Evolutionary conservation across 2,329 filamentous ascomycete species (phyloP), one percentile per base, ranked within the genome.

Genomic region (Pseudogymnoascus sp.): DNA sequence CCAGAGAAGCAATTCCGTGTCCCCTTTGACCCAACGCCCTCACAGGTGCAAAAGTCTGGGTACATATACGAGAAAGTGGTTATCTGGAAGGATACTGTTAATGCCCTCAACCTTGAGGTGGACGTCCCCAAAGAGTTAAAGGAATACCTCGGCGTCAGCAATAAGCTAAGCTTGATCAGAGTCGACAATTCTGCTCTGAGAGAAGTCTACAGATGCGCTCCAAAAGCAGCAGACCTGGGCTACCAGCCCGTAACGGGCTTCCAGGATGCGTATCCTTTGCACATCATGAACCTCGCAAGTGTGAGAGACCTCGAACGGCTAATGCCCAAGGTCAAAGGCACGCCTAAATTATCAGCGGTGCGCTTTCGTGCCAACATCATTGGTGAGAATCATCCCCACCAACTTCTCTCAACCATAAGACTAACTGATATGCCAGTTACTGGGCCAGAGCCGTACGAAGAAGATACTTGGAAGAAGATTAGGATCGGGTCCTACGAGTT

Each of bases 341-440:
- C 81, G 15, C 77, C 78, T 29, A 75, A 79, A 29, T 77, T 91
- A 0, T 84, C 87, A 62, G 81, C 83, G 7, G 75, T 81, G 13
- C 81, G 87, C 10, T 92, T 90, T 74, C 81, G 89, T 25, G 82
- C 88, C 38, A 92, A 92, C 68, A 84, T 92, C 35, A 85, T 90
- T 66, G 74, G 83, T 86, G 73, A 72, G 76, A 66, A 2, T 41
- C 48, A 13, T 36, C 44, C 63, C 63, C 42, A 63, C 17, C 39
- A 4, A 12, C 48, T 12, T 42, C 31, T 15, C 25, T 10, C 33
- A 36, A 17, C 7, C 41, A 29, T 7, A 62, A 61, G n/a, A 25
- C 41, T 36, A 55, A 38, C 69, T 66, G 67, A 65, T 38, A 62
- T 63, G 61, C 5, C 35, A 84, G 82, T 90, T 59, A 83, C 84